Evolutionary conservation across 768 basidiomycete species (phyloP), one percentile per base, ranked within the genome.

Genomic region (Neoboletus brunneissimus): DNA sequence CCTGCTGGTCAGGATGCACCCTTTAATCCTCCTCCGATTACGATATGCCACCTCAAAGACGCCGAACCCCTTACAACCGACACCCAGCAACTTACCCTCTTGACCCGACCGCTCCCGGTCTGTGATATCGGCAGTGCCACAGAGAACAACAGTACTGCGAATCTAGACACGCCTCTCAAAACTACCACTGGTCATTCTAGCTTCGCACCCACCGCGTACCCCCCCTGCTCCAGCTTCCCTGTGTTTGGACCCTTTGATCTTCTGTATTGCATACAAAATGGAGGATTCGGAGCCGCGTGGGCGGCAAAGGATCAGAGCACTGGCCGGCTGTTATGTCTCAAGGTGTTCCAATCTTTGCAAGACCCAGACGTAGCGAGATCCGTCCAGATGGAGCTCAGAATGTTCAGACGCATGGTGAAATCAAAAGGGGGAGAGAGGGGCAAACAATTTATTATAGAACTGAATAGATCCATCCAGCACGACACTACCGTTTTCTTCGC

Each of bases 321-420:
- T 23, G 71, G 69, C 5, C 72, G 72, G 15, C 29, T 74, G 13
- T 42, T 79, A 51, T 79, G 77, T 61, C 58, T 79, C 48, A 79
- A 79, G 51, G 62, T 68, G 4, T 70, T 76, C 51, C 53, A 47
- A 10, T 37, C 58, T 10, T 32, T 71, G 29, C 32, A 47, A 8
- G 32, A 58, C 34, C 53, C 48, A 4, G n/a, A 48, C 8, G 15
- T 66, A 5, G 34, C 32, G 7, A 52, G 57, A 2, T 64, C 68
- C 5, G 61, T 74, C 35, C 48, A 61, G n/a, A 63, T 55, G 41
- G 78, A 79, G 51, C 58, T 79, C 38, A 55, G 46, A 16, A 68
- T 68, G 2, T 77, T 76, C 60, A 71, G 70, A 51, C 71, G 67
- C 9, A 60, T 79, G 46, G 70, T 67, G 25, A 63, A 53, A 58